phyloP scores from a whole-genome alignment of 2,329 filamentous ascomycete species.

The Exophiala sp. region DNA sequence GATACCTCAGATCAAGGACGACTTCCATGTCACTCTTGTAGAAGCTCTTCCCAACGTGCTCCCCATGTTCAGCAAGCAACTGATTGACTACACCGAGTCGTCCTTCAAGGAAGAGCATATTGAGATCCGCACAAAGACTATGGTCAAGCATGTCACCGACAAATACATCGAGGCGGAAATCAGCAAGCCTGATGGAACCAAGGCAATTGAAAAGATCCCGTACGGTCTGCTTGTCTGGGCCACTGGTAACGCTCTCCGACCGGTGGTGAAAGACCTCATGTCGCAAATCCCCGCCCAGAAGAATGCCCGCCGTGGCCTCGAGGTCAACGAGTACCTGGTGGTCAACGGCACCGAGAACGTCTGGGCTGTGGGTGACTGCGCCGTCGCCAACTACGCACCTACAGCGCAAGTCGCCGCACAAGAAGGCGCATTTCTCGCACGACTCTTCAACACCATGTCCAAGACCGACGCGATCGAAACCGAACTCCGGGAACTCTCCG shows the following conservation, averaged over 20 bases:
- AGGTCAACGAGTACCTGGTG: conserved; percentile 97
- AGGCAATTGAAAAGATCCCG: conserved; percentile 75
- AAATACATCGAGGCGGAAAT: conserved; percentile 89
- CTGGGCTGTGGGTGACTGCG: conserved; percentile 97
- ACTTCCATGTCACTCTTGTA: conserved; percentile 96
- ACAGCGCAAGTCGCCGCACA: conserved; percentile 95
- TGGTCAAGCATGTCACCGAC: conserved; percentile 95
- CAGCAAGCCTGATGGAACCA: conserved; percentile 76
- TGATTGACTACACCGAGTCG: conserved; percentile 99
- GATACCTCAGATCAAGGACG: conserved; percentile 89
- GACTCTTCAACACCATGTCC: conserved; percentile 98
- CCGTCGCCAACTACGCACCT: conserved; percentile 93
- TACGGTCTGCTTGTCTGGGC: conserved; percentile 98
- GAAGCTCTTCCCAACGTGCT: conserved; percentile 95
- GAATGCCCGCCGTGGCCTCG: conserved; percentile 88
- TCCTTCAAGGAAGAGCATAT: conserved; percentile 99
- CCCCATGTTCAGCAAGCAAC: conserved; percentile 97
- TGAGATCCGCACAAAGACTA: conserved; percentile 95
- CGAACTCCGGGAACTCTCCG: conserved; percentile 67
- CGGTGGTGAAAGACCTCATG: conserved; percentile 88
- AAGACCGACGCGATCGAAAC: conserved; percentile 81
- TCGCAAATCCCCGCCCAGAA: conserved; percentile 88
- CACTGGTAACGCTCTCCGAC: conserved; percentile 90
- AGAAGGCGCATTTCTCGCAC: conserved; percentile 90
- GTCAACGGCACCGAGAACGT: conserved; percentile 96